These are phyloP conservation scores for Antitrichia curtipendula DNA, from an alignment of 225 moss, liverwort and hornwort genomes.

Conservation along the genomic window DNA sequence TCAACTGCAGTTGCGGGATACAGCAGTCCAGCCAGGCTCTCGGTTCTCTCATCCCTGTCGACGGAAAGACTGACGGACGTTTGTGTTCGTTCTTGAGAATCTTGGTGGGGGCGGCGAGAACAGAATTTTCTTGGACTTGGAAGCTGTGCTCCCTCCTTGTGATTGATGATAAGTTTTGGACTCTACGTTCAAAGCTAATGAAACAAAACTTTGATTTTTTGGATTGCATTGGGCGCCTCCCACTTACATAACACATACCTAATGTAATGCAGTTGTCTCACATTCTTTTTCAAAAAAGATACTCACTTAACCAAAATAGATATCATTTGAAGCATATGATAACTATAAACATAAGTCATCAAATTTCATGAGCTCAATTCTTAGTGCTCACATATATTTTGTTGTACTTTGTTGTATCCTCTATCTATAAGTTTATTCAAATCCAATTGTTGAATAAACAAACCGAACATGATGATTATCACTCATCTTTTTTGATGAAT, in stretches of 20 bases:
- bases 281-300: not conserved
- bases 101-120: not conserved
- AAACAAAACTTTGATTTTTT: not conserved
- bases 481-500: not conserved
- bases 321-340: not conserved
- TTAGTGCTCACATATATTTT: no score
- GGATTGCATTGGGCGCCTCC: not conserved
- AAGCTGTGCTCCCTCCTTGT: not conserved
- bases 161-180: not conserved
- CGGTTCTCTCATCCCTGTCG: not conserved
- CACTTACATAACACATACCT: not conserved
- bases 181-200: not conserved
- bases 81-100: not conserved
- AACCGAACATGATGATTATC: not conserved
- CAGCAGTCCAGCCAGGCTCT: not conserved
- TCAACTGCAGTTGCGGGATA: no score
- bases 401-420: not conserved
- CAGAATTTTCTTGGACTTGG: not conserved
- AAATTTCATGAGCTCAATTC: not conserved
- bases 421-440: rapidly evolving
- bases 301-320: not conserved
- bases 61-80: not conserved
- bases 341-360: not conserved
- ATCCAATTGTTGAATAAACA: not conserved
- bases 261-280: not conserved